Evolutionary conservation across 805 yeast genomes (phyloP).

Genomic region (Saccharomycopsis sp.): DNA sequence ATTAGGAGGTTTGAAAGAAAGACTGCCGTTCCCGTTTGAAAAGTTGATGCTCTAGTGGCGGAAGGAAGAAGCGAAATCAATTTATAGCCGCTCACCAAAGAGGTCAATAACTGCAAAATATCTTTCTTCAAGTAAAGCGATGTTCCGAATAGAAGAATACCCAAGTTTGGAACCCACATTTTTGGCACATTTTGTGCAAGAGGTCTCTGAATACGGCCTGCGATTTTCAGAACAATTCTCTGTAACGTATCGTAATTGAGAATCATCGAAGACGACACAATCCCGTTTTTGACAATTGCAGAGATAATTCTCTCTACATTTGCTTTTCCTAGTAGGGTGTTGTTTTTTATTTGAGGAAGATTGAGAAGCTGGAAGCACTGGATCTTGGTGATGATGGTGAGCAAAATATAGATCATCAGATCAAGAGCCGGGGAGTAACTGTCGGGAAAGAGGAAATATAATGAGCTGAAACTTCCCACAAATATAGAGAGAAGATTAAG

Average conservation of each 20-base stretch:
- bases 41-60: background rate
- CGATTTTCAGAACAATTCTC: background rate
- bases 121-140: background rate
- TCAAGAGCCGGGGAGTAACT: background rate
- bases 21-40: background rate
- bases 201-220: background rate
- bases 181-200: background rate
- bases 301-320: background rate
- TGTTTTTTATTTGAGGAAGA: background rate
- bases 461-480: background rate
- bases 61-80: background rate
- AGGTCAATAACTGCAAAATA: background rate
- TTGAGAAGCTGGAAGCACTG: background rate
- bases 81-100: background rate
- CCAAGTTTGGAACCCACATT: background rate
- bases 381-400: background rate
- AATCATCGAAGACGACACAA: background rate
- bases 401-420: background rate
- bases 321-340: background rate
- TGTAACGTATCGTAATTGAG: background rate
- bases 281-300: background rate
- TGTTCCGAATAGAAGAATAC: background rate
- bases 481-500: background rate
- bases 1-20: constrained; percentile 5
- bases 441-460: background rate